Conservation (phyloP, 2,329 filamentous ascomycete genomes). For the Colletotrichum cuscutae region DNA sequence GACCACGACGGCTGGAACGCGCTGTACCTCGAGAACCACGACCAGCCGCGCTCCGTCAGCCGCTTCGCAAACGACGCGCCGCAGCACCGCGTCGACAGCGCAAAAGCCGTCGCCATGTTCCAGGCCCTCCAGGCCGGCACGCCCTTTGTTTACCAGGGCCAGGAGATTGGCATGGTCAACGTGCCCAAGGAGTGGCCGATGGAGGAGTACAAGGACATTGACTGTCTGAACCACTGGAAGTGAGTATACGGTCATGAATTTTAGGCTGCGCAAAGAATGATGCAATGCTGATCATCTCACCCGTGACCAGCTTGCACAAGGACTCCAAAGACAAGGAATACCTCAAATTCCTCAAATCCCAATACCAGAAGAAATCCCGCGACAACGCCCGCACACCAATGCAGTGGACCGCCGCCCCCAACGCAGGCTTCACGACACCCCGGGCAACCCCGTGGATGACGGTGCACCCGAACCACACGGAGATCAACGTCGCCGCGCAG, state of each 20-base stretch:
- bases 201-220: slow-evolving; percentile 76
- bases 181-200: slow-evolving; percentile 70
- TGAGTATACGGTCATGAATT: slow-evolving; percentile 35
- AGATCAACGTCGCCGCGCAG: slow-evolving; percentile 72
- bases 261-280: too few species aligned
- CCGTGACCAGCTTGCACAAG: slow-evolving; percentile 45
- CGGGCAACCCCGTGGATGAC: slow-evolving; percentile 74
- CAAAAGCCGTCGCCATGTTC: slow-evolving; percentile 70
- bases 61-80: slow-evolving; percentile 63
- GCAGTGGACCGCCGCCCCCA: slow-evolving; percentile 71
- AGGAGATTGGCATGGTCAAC: slow-evolving; percentile 76
- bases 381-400: slow-evolving; percentile 80
- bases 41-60: slow-evolving; percentile 69
- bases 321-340: slow-evolving; percentile 51
- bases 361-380: slow-evolving; percentile 68
- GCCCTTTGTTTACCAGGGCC: slow-evolving; percentile 75
- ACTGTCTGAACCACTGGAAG: slow-evolving; percentile 64
- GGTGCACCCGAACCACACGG: slow-evolving; percentile 69
- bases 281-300: not conserved
- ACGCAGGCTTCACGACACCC: slow-evolving; percentile 72
- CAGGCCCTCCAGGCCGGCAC: slow-evolving; percentile 69
- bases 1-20: slow-evolving; percentile 72
- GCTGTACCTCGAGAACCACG: slow-evolving; percentile 74
- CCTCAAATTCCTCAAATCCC: slow-evolving; percentile 47
- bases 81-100: slow-evolving; percentile 58